These are phyloP conservation scores for Leptographium wingfieldii DNA, from an alignment of 2,329 filamentous ascomycete genomes.

Conservation along the genomic window DNA sequence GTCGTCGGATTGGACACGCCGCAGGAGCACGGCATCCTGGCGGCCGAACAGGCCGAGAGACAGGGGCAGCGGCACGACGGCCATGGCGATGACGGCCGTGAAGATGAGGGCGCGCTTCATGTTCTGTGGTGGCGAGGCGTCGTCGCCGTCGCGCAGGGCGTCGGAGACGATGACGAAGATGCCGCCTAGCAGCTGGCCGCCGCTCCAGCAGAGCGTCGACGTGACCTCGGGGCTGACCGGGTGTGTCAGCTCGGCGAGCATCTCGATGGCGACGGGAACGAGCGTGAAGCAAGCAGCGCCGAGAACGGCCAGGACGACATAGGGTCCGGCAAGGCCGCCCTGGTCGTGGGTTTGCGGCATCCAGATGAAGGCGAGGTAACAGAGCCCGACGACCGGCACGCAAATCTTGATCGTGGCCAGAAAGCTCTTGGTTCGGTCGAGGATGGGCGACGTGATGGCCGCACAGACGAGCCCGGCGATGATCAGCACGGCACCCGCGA, in stretches of 20 bases:
- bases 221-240: conserved; percentile 79
- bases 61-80: conserved; percentile 54
- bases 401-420: conserved; percentile 59
- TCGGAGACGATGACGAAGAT: conserved; percentile 76
- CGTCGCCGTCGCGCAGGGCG: conserved; percentile 47
- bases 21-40: conserved; percentile 33
- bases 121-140: conserved; percentile 48
- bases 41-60: conserved; percentile 59
- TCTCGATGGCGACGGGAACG: conserved; percentile 76
- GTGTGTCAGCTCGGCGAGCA: conserved; percentile 74
- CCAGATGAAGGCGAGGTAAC: conserved; percentile 70
- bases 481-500: conserved; percentile 81
- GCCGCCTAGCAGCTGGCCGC: conserved; percentile 74
- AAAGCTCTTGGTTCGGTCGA: conserved; percentile 76
- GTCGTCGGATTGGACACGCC: conserved; percentile 33
- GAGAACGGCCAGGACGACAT: conserved; percentile 60
- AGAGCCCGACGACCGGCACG: conserved; percentile 60
- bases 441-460: conserved; percentile 65
- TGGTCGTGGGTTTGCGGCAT: conserved; percentile 50
- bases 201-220: conserved; percentile 71
- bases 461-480: conserved; percentile 70
- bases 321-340: conserved; percentile 49
- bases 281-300: conserved; percentile 72
- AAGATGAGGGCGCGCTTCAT: conserved; percentile 71
- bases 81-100: conserved; percentile 56